phyloP scores from a whole-genome alignment of 345 rosid species.

The Hibiscus trionum region DNA sequence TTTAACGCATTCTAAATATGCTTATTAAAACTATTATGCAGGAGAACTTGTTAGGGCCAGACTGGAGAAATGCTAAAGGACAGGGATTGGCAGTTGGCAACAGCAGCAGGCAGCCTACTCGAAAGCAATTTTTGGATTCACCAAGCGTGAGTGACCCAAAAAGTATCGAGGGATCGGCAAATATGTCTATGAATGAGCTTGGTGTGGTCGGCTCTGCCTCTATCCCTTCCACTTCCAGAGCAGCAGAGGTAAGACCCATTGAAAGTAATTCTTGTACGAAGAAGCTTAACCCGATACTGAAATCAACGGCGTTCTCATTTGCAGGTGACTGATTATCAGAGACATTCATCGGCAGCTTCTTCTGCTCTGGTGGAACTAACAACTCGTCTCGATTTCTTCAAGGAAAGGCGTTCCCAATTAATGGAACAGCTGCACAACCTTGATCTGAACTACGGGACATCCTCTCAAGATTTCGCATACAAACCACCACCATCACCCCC shows the following conservation, averaged over 20 bases:
- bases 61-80: constrained; percentile 74
- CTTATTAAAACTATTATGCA: constrained; percentile 20
- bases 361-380: constrained; percentile 91
- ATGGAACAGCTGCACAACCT: constrained; percentile 99
- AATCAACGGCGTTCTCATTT: background rate
- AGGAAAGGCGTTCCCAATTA: constrained; percentile 93
- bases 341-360: constrained; percentile 73
- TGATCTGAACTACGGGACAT: constrained; percentile 75
- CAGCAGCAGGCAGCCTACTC: constrained; percentile 60
- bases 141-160: constrained; percentile 58
- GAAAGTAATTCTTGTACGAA: background rate
- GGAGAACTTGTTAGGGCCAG: constrained; percentile 61
- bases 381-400: constrained; percentile 93
- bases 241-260: constrained; percentile 48
- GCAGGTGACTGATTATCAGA: constrained; percentile 64
- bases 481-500: constrained; percentile 87
- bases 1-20: constrained; percentile 9
- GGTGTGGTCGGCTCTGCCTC: constrained; percentile 58
- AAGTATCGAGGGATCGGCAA: constrained; percentile 61
- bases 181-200: constrained; percentile 50
- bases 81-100: constrained; percentile 52
- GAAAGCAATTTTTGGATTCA: constrained; percentile 58
- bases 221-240: constrained; percentile 70
- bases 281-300: background rate
- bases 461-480: constrained; percentile 77